phyloP scores from a whole-genome alignment of 2,329 filamentous ascomycete species.

The Cercospora citrullina region DNA sequence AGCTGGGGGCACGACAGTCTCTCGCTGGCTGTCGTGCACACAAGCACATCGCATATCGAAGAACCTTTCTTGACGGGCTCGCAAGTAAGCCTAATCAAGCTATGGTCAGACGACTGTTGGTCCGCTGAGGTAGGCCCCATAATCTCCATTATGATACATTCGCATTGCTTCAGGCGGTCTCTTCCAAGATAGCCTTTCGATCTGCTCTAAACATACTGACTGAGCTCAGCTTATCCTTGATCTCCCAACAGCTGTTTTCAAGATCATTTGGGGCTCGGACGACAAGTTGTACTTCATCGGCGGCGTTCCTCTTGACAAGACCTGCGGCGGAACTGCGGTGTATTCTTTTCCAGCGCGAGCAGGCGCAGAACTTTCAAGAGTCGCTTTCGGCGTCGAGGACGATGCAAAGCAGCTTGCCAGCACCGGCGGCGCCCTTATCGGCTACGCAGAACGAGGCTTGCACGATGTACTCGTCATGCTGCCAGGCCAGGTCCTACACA shows the following conservation, averaged over 20 bases:
- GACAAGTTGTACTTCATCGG: conserved; percentile 25
- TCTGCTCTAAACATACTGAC: not conserved
- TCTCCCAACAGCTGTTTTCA: not conserved
- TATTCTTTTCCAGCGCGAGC: conserved; percentile 5
- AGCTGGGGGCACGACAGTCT: conserved; percentile 35
- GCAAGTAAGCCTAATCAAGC: conserved; percentile 7
- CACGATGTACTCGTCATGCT: conserved; percentile 27
- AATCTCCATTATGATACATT: not conserved
- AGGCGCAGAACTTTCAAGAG: conserved; percentile 12
- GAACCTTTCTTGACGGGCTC: conserved; percentile 27
- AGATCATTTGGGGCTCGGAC: conserved; percentile 21
- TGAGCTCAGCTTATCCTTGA: not conserved
- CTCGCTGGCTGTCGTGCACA: conserved; percentile 30
- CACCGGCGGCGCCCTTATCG: conserved; percentile 23
- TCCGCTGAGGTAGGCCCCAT: not conserved
- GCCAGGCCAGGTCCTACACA: conserved; percentile 14
- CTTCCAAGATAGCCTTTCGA: no score
- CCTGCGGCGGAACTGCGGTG: conserved; percentile 14
- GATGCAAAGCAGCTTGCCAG: conserved; percentile 21
- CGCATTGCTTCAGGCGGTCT: not conserved
- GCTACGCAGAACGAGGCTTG: conserved; percentile 28
- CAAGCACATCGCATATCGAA: conserved; percentile 35
- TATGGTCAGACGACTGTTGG: conserved; percentile 4
- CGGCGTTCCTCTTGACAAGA: conserved; percentile 12
- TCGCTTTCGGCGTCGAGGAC: conserved; percentile 24